These are phyloP conservation scores for Arbutus unedo DNA, from an alignment of 148 eudicot species.

Conservation along the genomic window DNA sequence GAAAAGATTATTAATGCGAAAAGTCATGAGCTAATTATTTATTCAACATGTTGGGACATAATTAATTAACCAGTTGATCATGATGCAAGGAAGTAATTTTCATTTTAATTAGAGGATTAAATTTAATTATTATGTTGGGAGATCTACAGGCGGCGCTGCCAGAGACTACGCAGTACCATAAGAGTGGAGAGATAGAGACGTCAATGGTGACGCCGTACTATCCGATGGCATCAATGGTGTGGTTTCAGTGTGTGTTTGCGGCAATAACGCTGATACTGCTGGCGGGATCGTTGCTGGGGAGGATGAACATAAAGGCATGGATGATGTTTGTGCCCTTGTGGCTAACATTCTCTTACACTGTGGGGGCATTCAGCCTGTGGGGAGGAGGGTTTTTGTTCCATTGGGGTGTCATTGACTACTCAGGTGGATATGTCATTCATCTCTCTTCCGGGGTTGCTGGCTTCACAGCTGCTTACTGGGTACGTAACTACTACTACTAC, in stretches of 20 bases:
- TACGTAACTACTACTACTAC: constrained; percentile 8
- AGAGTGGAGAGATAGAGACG: constrained; percentile 22
- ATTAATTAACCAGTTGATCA: no score
- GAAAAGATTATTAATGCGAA: no score
- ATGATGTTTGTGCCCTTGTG: constrained; percentile 74
- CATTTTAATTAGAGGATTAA: no score
- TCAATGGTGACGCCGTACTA: constrained; percentile 24
- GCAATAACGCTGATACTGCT: constrained; percentile 50
- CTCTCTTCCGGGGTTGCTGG: constrained; percentile 71
- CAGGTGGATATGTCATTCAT: constrained; percentile 76
- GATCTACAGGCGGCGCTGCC: constrained; percentile 39
- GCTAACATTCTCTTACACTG: constrained; percentile 65
- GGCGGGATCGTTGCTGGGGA: constrained; percentile 57
- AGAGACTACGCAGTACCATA: constrained; percentile 21
- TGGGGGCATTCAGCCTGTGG: constrained; percentile 69
- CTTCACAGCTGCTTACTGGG: constrained; percentile 76
- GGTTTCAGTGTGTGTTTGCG: constrained; percentile 66
- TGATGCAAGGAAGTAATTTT: no score
- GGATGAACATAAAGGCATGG: constrained; percentile 79
- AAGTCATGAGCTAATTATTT: no score
- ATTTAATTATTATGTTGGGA: no score
- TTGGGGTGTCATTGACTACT: constrained; percentile 70
- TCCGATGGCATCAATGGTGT: constrained; percentile 64
- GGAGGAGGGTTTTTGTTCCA: constrained; percentile 72
- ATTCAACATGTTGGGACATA: no score